phyloP scores from a whole-genome alignment of 2,329 filamentous ascomycete species.

The Penicillium sp. region DNA sequence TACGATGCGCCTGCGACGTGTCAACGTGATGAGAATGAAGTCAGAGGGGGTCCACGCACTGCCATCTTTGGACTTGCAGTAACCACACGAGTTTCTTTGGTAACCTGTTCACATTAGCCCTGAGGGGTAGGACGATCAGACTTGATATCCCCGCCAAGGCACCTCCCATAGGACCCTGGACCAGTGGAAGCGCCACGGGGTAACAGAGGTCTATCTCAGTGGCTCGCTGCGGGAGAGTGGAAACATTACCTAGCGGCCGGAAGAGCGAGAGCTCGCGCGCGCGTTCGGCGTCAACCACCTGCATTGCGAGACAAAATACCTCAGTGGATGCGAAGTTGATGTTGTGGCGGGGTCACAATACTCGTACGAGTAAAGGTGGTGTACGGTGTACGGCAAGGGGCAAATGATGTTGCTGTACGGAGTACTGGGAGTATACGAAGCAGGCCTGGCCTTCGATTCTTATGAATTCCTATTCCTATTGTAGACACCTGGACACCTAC shows the following conservation, averaged over 20 bases:
- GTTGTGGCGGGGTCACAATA: neutral
- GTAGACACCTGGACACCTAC: too few relatives aligned
- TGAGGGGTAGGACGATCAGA: slow-evolving; percentile 2
- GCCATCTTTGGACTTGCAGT: slow-evolving; percentile 49
- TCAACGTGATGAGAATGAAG: slow-evolving; percentile 14
- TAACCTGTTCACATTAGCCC: slow-evolving; percentile 38
- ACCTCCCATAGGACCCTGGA: slow-evolving; percentile 14
- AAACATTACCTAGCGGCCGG: slow-evolving; percentile 46
- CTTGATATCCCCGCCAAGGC: slow-evolving; percentile 9
- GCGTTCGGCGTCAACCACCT: slow-evolving; percentile 40
- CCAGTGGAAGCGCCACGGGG: slow-evolving; percentile 40
- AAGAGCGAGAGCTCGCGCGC: slow-evolving; percentile 46
- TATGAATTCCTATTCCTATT: too few relatives aligned
- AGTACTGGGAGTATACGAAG: too few relatives aligned
- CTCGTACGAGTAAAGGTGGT: neutral
- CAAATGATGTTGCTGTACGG: neutral
- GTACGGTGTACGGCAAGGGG: slow-evolving; percentile 1
- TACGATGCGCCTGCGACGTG: slow-evolving; percentile 45
- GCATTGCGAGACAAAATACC: slow-evolving; percentile 21
- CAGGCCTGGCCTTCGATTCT: too few relatives aligned
- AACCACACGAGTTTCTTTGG: slow-evolving; percentile 50
- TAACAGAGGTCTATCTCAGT: slow-evolving; percentile 30
- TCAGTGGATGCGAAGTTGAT: neutral
- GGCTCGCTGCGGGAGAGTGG: slow-evolving; percentile 28
- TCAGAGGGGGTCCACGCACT: slow-evolving; percentile 39